Evolutionary conservation across 371 early-diverging fungal species (phyloP).

Genomic region (Umbelopsis sp.): DNA sequence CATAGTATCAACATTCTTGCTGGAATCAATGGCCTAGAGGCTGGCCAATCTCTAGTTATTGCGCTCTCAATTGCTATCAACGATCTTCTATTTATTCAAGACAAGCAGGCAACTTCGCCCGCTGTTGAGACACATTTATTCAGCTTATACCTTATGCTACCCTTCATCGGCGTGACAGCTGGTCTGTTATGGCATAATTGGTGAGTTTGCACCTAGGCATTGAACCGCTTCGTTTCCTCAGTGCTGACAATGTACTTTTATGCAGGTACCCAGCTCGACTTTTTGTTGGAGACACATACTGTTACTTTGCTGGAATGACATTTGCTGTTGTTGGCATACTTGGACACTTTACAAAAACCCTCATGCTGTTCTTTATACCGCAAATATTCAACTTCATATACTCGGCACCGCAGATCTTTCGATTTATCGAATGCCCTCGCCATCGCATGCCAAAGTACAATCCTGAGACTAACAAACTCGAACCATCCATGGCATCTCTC

Average conservation of each 20-base stretch:
- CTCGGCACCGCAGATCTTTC: constrained; percentile 93
- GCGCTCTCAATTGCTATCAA: constrained; percentile 83
- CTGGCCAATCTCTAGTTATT: constrained; percentile 91
- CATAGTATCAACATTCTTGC: constrained; percentile 98
- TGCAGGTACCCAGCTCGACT: constrained; percentile 83
- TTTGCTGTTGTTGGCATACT: constrained; percentile 95
- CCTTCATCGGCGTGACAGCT: constrained; percentile 84
- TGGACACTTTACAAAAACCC: constrained; percentile 92
- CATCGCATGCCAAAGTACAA: constrained; percentile 92
- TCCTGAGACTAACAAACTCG: constrained; percentile 51
- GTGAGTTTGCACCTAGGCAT: constrained; percentile 38
- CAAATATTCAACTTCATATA: constrained; percentile 97
- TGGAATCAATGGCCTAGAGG: constrained; percentile 98
- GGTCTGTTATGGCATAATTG: constrained; percentile 87
- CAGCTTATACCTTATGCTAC: constrained; percentile 88
- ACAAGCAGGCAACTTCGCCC: constrained; percentile 46
- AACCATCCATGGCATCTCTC: constrained; percentile 42
- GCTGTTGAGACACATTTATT: constrained; percentile 78
- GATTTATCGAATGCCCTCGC: constrained; percentile 95
- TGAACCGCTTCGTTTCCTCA: not conserved
- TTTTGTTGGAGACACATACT: constrained; percentile 98
- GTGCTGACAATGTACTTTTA: not conserved
- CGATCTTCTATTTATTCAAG: constrained; percentile 69
- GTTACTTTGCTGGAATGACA: constrained; percentile 98
- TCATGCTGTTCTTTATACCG: constrained; percentile 92